Evolutionary conservation across 768 basidiomycete species (phyloP).

Genomic region (Termitomyces sp.): DNA sequence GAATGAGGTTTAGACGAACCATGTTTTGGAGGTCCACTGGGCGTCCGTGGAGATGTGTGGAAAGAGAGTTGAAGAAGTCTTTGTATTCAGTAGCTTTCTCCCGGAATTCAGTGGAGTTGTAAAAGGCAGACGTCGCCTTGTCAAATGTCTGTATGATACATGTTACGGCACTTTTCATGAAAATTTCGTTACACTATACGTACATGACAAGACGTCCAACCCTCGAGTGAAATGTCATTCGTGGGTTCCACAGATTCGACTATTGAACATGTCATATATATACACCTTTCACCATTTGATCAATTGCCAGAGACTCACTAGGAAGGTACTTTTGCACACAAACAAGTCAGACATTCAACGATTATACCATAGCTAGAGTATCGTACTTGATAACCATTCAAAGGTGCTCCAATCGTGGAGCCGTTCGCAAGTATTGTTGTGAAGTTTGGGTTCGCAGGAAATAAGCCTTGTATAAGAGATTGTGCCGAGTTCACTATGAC

Average conservation of each 20-base stretch:
- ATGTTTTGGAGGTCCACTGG: slow-evolving; percentile 50
- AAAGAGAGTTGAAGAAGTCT: slow-evolving; percentile 41
- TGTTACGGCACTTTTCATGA: background rate
- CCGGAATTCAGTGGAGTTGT: slow-evolving; percentile 45
- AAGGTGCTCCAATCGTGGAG: slow-evolving; percentile 48
- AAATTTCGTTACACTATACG: slow-evolving; percentile 5
- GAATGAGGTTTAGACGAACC: slow-evolving; percentile 28
- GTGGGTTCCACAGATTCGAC: slow-evolving; percentile 61
- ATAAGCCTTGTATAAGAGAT: slow-evolving; percentile 66
- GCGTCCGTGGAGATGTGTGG: slow-evolving; percentile 48
- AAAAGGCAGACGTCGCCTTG: slow-evolving; percentile 43
- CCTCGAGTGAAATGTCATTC: slow-evolving; percentile 60
- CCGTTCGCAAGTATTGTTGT: slow-evolving; percentile 63
- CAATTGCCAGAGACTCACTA: slow-evolving; percentile 22
- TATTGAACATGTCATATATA: background rate
- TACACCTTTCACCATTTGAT: background rate
- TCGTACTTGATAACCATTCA: slow-evolving; percentile 57
- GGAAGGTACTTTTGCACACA: slow-evolving; percentile 27
- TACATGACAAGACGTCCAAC: slow-evolving; percentile 57
- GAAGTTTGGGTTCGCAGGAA: slow-evolving; percentile 41
- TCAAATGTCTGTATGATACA: slow-evolving; percentile 36
- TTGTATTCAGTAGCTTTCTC: slow-evolving; percentile 37
- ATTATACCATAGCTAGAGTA: background rate
- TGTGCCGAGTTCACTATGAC: slow-evolving; percentile 64
- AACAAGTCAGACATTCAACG: background rate